Base-by-base conservation (phyloP, 1,284 basidiomycete species). In the Austroboletus novae-zelandiae region DNA sequence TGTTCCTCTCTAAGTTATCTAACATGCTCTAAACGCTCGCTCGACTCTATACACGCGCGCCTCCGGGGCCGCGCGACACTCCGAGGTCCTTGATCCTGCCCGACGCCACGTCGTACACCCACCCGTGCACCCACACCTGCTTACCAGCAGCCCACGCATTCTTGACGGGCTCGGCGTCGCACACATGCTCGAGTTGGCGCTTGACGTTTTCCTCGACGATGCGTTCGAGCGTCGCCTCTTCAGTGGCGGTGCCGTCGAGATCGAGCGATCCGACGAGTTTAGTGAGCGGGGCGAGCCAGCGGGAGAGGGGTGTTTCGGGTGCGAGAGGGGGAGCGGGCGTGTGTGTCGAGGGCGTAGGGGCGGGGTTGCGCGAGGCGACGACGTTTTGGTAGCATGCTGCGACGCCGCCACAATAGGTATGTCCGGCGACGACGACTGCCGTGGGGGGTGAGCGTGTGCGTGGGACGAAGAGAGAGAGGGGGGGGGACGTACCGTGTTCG, bases 181-280 rank as follows among this genome's bases (percentile, higher is more conserved):
- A 78, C 25, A 97, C 74, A 64, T 89, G 89, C 53, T 78, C 72
- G 17, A 98, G 90, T 69, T 90, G 88, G 50, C 67, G 65, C 59
- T 81, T 82, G 57, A 97, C 88, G 64, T 93, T 94, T 68, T 80
- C 86, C 60, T 84, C 78, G 31, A 92, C 82, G 56, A 94, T 72
- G 35, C 75, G 60, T 17, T 78, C 69, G 45, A 91, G 68, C 1
- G 80, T 78, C 14, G 34, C 7, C 23, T 78, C 69, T 5, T 64
- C 67, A 5, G 67, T 58, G 5, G 74, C 57, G 9, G 64, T 61
- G 43, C 67, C 57, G 20, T 74, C 69, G 35, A 82, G 68, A 29
- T 74, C 67, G 48, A 89, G 75, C 3, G 73, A 70, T 25, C 72
- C 70, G 47, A 82, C 78, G 46, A 87, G 75, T 37, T 71, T 60